Evolutionary conservation across 1,284 basidiomycete genomes (phyloP).

Genomic region (Boletellus deceptivus): DNA sequence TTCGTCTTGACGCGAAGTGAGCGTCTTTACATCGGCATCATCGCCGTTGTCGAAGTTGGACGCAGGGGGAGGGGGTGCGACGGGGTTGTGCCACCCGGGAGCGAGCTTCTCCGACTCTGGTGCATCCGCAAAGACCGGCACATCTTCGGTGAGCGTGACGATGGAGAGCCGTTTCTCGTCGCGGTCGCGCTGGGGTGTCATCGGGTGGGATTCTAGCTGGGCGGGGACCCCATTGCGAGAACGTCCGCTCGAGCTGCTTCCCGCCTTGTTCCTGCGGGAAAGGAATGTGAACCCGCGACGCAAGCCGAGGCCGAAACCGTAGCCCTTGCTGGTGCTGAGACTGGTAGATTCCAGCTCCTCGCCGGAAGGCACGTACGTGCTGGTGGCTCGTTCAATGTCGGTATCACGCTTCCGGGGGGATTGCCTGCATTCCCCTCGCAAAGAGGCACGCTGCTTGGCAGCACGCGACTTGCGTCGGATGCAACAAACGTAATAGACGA

Average conservation of each 20-base stretch:
- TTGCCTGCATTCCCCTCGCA: background rate
- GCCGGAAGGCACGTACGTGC: constrained; percentile 8
- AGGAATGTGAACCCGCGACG: constrained; percentile 28
- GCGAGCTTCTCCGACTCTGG: constrained; percentile 35
- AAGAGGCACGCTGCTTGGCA: constrained; percentile 5
- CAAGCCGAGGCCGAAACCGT: constrained; percentile 33
- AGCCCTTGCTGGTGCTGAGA: constrained; percentile 32
- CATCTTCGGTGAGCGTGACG: constrained; percentile 19
- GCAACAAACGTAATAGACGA: constrained; percentile 41
- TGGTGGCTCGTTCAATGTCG: constrained; percentile 13
- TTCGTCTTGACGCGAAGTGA: constrained; percentile 33
- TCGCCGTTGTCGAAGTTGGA: constrained; percentile 28
- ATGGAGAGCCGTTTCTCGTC: constrained; percentile 33
- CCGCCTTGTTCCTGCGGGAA: constrained; percentile 24
- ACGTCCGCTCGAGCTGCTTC: constrained; percentile 18
- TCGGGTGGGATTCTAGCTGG: constrained; percentile 23
- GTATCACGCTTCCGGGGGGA: background rate
- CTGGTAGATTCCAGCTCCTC: constrained; percentile 29
- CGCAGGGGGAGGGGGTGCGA: constrained; percentile 11
- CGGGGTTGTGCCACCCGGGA: constrained; percentile 31
- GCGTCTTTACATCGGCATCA: constrained; percentile 29
- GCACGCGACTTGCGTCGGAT: constrained; percentile 44
- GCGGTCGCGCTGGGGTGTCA: constrained; percentile 19
- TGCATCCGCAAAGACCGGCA: constrained; percentile 13
- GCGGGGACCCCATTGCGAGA: constrained; percentile 10